A percentile compares a stretch with the other conserved stretches of the same genome.
Evolutionary conservation across 1,284 basidiomycete genomes (phyloP).

Genomic region (Puccinia coronata): DNA sequence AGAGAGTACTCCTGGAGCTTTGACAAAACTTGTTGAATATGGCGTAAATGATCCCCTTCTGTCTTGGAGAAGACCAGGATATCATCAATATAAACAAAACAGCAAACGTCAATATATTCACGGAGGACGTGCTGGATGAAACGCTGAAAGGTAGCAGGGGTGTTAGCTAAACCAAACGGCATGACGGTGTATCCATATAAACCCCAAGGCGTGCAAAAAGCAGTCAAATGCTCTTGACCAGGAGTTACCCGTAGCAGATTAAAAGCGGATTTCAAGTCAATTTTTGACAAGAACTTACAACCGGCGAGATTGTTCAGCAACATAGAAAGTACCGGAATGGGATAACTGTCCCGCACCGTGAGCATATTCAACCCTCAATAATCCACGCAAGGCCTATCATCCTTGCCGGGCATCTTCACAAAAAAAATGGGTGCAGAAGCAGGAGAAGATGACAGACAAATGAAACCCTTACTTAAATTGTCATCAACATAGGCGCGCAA

Average conservation of each 20-base stretch:
- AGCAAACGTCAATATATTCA: slow-evolving; percentile 1
- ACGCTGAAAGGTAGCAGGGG: slow-evolving; percentile 54
- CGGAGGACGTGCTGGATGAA: not conserved
- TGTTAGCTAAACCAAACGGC: slow-evolving; percentile 61
- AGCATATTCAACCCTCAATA: slow-evolving; percentile 16
- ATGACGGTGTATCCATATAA: slow-evolving; percentile 61
- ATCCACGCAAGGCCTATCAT: slow-evolving; percentile 4
- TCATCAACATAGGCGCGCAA: slow-evolving; percentile 8
- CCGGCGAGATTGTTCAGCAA: slow-evolving; percentile 14
- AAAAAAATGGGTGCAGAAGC: slow-evolving; percentile 15
- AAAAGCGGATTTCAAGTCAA: slow-evolving; percentile 57
- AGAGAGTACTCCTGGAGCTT: not conserved
- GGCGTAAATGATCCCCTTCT: slow-evolving; percentile 55
- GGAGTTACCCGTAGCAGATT: slow-evolving; percentile 55
- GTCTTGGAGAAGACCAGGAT: slow-evolving; percentile 60
- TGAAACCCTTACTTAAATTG: slow-evolving; percentile 33
- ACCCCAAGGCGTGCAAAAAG: slow-evolving; percentile 60
- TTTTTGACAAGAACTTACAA: slow-evolving; percentile 51
- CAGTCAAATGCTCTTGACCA: slow-evolving; percentile 59
- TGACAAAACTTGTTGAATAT: not conserved
- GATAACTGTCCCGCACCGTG: not conserved
- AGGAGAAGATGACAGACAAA: slow-evolving; percentile 1
- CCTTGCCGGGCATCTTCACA: not conserved
- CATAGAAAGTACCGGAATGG: not conserved
- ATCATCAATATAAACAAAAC: slow-evolving; percentile 24